Evolutionary conservation across 495 filamentous ascomycete genomes (phyloP), one percentile per base, ranked within the genome.

Genomic region (Cairneyella variabilis): DNA sequence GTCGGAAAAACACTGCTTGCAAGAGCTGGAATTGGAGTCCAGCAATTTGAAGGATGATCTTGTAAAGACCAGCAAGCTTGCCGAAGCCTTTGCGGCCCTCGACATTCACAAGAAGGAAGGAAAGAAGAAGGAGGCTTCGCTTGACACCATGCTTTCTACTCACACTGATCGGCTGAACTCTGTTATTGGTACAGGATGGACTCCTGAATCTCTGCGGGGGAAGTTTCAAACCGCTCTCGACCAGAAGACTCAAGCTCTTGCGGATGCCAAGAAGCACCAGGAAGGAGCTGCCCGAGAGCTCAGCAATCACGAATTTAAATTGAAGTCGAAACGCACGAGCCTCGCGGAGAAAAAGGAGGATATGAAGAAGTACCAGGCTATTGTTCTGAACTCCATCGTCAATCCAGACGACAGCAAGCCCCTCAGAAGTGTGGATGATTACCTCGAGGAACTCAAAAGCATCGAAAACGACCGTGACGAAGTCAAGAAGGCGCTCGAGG

Each of bases 51-150:
- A 84, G 26, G 69, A 75, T 3, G 91, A 97, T 60, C 78, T 97
- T 20, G 75, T 89, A 28, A 83, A 91, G 56, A 88, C 83, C 53
- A 93, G 88, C 0, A 79, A 83, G 52, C 80, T 88, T 56, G 90
- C 89, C 26, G 76, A 82, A 2, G 89, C 90, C 41, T 73, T 89
- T 27, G 95, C 92, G 32, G 81, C 83, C 48, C 72, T 97, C 6
- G 86, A 91, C 42, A 78, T 88, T 58, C 73, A 89, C 12, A 87
- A 85, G 58, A 89, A 89, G 51, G 83, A 95, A 56, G 64, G 86
- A 17, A 83, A 83, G 48, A 85, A 89, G 38, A 76, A 83, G 20
- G 76, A 84, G 64, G 79, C 78, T 18, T 84, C 85, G 34, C 69
- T 96, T 2, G 76, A 88, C 14, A 92, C 88, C 1, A 81, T 97